Percentiles rank a stretch among this genome's conserved stretches.
These are phyloP conservation scores for Ogataea methanolica DNA, from an alignment of 805 yeast genomes.

Conservation along the genomic window DNA sequence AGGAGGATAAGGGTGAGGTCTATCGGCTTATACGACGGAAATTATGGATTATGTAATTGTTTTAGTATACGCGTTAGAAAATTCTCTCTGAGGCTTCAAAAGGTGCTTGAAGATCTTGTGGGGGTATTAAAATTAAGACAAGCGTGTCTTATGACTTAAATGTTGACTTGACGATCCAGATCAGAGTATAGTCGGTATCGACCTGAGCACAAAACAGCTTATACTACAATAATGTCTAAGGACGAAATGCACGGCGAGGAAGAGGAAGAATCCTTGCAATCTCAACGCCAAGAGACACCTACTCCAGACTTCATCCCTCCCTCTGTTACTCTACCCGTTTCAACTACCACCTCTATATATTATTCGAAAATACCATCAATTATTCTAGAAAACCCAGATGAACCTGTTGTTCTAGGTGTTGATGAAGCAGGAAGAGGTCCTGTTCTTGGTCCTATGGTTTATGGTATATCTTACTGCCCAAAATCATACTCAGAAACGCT, in stretches of 20 bases:
- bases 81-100: too few relatives aligned
- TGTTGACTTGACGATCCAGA: too few relatives aligned
- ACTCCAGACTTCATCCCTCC: slow-evolving; percentile 2
- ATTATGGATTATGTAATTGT: too few relatives aligned
- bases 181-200: too few relatives aligned
- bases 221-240: too few relatives aligned
- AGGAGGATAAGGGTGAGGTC: too few relatives aligned
- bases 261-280: background rate
- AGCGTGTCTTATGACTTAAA: too few relatives aligned
- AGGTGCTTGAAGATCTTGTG: too few relatives aligned
- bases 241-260: background rate
- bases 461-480: slow-evolving; percentile 78
- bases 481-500: slow-evolving; percentile 45
- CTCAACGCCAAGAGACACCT: background rate
- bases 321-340: slow-evolving; percentile 1
- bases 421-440: slow-evolving; percentile 99
- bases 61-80: too few relatives aligned
- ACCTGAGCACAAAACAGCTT: too few relatives aligned
- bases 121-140: too few relatives aligned
- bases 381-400: slow-evolving; percentile 17
- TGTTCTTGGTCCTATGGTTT: slow-evolving; percentile 96
- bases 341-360: background rate
- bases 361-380: slow-evolving; percentile 1
- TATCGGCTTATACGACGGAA: too few relatives aligned
- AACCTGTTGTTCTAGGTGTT: slow-evolving; percentile 69